Conservation (phyloP, 768 basidiomycete genomes). For the Podaxis mareebaensis region DNA sequence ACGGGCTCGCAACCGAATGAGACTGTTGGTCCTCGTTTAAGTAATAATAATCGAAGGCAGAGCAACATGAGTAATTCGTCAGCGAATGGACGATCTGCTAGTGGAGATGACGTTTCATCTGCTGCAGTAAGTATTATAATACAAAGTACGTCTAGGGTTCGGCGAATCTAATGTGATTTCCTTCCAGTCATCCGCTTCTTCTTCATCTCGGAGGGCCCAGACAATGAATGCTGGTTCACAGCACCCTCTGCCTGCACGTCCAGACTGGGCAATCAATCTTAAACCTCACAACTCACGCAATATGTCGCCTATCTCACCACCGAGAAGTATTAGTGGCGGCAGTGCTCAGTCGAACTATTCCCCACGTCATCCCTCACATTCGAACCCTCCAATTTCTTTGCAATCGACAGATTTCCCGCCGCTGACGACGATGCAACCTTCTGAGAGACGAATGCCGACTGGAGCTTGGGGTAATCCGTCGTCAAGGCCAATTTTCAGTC, state of each 20-base stretch:
- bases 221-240: conserved; percentile 74
- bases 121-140: conserved; percentile 59
- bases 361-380: conserved; percentile 31
- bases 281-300: conserved; percentile 60
- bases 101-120: conserved; percentile 74
- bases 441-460: conserved; percentile 53
- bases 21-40: conserved; percentile 67
- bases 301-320: conserved; percentile 42
- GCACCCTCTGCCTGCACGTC: conserved; percentile 78
- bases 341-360: conserved; percentile 31
- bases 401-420: conserved; percentile 75
- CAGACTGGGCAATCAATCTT: conserved; percentile 88
- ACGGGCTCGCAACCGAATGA: conserved; percentile 38
- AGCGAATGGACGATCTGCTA: conserved; percentile 57
- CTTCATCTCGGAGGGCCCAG: conserved; percentile 75
- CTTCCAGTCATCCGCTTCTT: conserved; percentile 71
- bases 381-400: conserved; percentile 39
- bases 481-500: conserved; percentile 51
- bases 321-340: conserved; percentile 36
- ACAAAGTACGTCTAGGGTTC: conserved; percentile 6
- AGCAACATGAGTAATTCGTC: conserved; percentile 52
- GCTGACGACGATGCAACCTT: conserved; percentile 44
- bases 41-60: conserved; percentile 46
- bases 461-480: conserved; percentile 74
- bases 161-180: conserved; percentile 11